Evolutionary conservation across 2,329 filamentous ascomycete species (phyloP).

Genomic region (Paracorniculantispora psalliotae): DNA sequence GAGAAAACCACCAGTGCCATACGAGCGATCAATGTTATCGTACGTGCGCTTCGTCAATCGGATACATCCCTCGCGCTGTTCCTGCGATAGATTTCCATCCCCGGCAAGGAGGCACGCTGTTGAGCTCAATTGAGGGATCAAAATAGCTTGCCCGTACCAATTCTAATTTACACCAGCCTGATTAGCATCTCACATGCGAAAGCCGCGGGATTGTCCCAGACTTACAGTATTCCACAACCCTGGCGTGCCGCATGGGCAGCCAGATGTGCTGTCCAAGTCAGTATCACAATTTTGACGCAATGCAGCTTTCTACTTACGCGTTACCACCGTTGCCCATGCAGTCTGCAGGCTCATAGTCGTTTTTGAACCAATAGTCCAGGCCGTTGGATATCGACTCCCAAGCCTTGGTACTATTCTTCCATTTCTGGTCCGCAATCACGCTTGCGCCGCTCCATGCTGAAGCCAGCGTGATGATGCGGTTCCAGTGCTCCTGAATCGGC

Average conservation of each 20-base stretch:
- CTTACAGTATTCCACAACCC: constrained; percentile 20
- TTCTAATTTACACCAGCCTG: constrained; percentile 14
- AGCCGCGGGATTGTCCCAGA: neutral
- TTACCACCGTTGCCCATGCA: constrained; percentile 20
- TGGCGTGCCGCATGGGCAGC: constrained; percentile 18
- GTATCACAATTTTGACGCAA: neutral
- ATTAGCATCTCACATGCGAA: neutral
- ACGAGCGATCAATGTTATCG: constrained; percentile 17
- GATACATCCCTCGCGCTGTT: constrained; percentile 17
- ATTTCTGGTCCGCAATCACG: constrained; percentile 5
- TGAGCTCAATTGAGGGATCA: constrained; percentile 21
- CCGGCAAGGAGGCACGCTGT: constrained; percentile 19
- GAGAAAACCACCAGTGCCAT: constrained; percentile 18
- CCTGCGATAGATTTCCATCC: constrained; percentile 16
- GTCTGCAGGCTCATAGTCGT: constrained; percentile 19
- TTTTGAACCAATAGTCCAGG: constrained; percentile 22
- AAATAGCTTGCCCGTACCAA: constrained; percentile 21
- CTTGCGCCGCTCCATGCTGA: constrained; percentile 22
- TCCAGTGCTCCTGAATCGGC: constrained; percentile 22
- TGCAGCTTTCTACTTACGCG: constrained; percentile 6
- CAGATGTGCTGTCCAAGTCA: constrained; percentile 1
- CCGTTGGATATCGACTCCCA: constrained; percentile 17
- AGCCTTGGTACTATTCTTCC: constrained; percentile 15
- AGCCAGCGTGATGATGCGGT: constrained; percentile 18
- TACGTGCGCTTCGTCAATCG: constrained; percentile 20